Evolutionary conservation across 495 filamentous ascomycete species (phyloP).

Genomic region (Hypoxylon rickii): DNA sequence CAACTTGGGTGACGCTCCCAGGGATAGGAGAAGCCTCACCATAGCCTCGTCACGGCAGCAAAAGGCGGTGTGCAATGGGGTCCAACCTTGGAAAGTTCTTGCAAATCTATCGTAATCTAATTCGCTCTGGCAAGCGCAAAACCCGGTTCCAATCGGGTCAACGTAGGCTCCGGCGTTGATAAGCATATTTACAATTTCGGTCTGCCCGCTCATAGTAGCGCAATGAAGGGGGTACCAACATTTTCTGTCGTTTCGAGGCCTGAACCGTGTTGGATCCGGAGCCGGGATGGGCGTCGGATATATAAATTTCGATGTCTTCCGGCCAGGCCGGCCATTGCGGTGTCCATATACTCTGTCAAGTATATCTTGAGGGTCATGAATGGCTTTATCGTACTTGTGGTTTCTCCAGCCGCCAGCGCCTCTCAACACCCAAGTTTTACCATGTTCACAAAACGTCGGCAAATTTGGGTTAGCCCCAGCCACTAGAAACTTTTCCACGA

Average conservation of each 20-base stretch:
- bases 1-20: conserved; percentile 9
- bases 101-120: too few relatives aligned
- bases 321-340: too few relatives aligned
- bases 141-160: neutral
- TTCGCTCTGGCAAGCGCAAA: conserved; percentile 1
- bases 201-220: neutral
- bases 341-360: too few relatives aligned
- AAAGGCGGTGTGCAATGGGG: conserved; percentile 5
- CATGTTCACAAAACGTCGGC: too few relatives aligned
- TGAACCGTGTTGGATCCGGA: neutral
- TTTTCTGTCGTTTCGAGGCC: neutral
- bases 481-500: too few relatives aligned
- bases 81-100: neutral
- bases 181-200: conserved; percentile 2
- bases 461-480: too few relatives aligned
- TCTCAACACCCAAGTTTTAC: too few relatives aligned
- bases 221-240: conserved; percentile 9
- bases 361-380: too few relatives aligned
- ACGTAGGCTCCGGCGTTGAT: conserved; percentile 1
- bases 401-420: too few relatives aligned
- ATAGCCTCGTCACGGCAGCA: neutral
- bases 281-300: too few relatives aligned
- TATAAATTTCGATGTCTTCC: too few relatives aligned
- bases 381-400: too few relatives aligned
- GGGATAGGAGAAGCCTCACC: neutral